Evolutionary conservation across 441 rosid species (phyloP).

Genomic region (Erodium texanum): DNA sequence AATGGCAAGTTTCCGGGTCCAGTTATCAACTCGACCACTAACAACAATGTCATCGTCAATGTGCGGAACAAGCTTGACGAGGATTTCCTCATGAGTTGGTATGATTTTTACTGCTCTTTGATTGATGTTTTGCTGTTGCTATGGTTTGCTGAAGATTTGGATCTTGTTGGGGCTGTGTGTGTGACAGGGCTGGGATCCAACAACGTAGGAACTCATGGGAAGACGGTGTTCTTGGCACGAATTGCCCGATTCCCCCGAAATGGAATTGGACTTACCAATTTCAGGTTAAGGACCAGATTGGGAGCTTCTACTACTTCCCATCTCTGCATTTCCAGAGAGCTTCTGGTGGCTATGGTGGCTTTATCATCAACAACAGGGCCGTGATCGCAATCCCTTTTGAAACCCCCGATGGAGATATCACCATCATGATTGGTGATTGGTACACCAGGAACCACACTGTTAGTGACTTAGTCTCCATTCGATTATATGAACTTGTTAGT

Average conservation of each 20-base stretch:
- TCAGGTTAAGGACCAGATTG: neutral
- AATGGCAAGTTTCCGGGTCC: neutral
- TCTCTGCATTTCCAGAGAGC: slow-evolving; percentile 5
- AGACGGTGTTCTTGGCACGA: slow-evolving; percentile 3
- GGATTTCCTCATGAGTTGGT: neutral
- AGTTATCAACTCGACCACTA: neutral
- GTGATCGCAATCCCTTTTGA: slow-evolving; percentile 74
- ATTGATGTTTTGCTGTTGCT: neutral
- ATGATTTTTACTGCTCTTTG: neutral
- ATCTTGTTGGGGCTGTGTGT: no score
- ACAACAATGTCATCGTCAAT: neutral
- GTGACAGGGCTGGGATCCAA: slow-evolving; percentile 5
- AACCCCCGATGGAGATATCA: slow-evolving; percentile 69
- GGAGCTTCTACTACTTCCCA: neutral
- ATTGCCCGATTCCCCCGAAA: neutral
- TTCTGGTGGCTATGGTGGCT: slow-evolving; percentile 9
- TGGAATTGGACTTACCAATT: neutral
- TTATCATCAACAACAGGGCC: slow-evolving; percentile 75
- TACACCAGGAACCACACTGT: slow-evolving; percentile 74
- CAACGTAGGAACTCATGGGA: neutral
- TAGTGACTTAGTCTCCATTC: slow-evolving; percentile 3
- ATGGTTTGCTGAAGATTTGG: neutral
- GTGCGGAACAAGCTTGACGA: neutral
- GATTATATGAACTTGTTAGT: neutral
- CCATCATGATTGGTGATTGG: slow-evolving; percentile 88